Conservation (phyloP, 176 grass and related monocot genomes). For the Musa acuminata region DNA sequence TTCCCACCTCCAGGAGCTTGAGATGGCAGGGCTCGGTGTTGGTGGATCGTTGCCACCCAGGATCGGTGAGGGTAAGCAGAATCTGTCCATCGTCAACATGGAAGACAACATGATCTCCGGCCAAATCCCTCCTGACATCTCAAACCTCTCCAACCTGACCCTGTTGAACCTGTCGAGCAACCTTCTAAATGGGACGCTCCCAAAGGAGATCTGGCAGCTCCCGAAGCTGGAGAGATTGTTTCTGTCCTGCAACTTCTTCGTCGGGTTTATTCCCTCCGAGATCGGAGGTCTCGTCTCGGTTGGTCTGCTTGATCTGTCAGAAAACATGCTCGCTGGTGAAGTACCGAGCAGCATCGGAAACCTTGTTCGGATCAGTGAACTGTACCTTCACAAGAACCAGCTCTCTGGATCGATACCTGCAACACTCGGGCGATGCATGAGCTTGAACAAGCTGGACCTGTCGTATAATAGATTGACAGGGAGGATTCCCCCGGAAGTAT, state of each 20-base stretch:
- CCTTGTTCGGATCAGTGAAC: slow-evolving; percentile 3
- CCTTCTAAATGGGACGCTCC: slow-evolving; percentile 44
- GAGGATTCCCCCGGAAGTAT: slow-evolving; percentile 28
- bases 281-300: slow-evolving; percentile 36
- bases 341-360: slow-evolving; percentile 49
- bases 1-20: slow-evolving; percentile 33
- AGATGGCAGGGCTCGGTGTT: slow-evolving; percentile 32
- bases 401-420: slow-evolving; percentile 51
- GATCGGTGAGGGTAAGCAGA: slow-evolving; percentile 18
- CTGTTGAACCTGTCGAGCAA: slow-evolving; percentile 80
- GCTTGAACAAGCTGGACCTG: slow-evolving; percentile 41
- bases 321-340: slow-evolving; percentile 38
- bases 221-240: slow-evolving; percentile 31
- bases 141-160: slow-evolving; percentile 45
- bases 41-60: slow-evolving; percentile 39
- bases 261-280: slow-evolving; percentile 37
- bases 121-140: slow-evolving; percentile 43
- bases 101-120: slow-evolving; percentile 57
- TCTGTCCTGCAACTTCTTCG: slow-evolving; percentile 46
- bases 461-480: slow-evolving; percentile 53
- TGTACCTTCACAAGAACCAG: slow-evolving; percentile 43
- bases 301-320: slow-evolving; percentile 47
- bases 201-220: slow-evolving; percentile 35
- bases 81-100: slow-evolving; percentile 32
- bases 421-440: slow-evolving; percentile 22